These are phyloP conservation scores for Penicillium janthinellum DNA, from an alignment of 2,329 filamentous ascomycete species.

Conservation along the genomic window DNA sequence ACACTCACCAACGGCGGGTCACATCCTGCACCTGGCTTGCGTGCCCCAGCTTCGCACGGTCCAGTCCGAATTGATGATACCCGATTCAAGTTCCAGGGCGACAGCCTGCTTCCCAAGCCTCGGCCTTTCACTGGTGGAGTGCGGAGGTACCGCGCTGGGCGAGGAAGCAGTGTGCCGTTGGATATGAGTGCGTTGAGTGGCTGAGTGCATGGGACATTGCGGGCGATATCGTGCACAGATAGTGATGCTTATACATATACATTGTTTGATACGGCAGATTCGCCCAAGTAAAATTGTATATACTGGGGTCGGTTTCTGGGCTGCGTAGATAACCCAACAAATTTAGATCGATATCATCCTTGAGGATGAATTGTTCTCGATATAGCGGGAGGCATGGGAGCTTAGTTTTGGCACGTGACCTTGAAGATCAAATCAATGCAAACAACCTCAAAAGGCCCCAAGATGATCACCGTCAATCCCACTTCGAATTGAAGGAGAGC, in stretches of 20 bases:
- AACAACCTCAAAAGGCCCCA: conserved; percentile 16
- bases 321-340: no score
- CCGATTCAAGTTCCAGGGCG: conserved; percentile 85
- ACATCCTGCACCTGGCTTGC: conserved; percentile 29
- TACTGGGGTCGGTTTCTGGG: background rate
- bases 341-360: background rate
- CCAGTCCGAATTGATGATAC: conserved; percentile 68
- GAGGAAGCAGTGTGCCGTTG: conserved; percentile 90
- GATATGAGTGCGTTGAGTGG: conserved; percentile 61
- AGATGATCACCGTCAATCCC: conserved; percentile 7
- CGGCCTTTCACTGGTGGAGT: conserved; percentile 73
- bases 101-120: conserved; percentile 79
- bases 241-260: conserved; percentile 24
- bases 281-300: background rate
- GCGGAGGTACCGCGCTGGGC: conserved; percentile 83
- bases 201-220: conserved; percentile 31
- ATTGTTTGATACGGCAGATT: background rate
- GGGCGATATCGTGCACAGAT: conserved; percentile 29
- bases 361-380: background rate
- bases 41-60: conserved; percentile 30
- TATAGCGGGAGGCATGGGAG: background rate
- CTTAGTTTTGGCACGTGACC: conserved; percentile 20
- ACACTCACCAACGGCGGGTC: conserved; percentile 67
- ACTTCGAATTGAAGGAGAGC: conserved; percentile 5
- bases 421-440: conserved; percentile 15